Base-by-base conservation (phyloP, 352 stramenopile species). In the Blastocystis sp. region DNA sequence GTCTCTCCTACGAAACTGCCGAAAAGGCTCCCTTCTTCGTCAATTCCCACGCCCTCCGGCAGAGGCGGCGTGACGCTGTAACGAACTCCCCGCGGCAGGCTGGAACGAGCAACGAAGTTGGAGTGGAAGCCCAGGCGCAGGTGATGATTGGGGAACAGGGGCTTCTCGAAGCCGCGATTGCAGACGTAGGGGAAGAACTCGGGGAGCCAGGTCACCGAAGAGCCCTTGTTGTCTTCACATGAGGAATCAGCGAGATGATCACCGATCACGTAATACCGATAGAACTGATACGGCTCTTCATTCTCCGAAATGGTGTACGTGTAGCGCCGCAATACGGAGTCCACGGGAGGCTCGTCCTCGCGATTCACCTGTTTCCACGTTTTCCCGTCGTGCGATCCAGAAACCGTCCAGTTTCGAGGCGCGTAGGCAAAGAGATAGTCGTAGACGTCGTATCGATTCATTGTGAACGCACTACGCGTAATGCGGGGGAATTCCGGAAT, bases 181-280 rank as follows among this genome's bases (percentile, higher is more conserved):
- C 14, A 57, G 7, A 84, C n/a, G 48, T 52, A 84, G 3, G 74
- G 74, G 48, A 57, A 84, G 21, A 84, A 69, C 48, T 84, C 74
- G 34, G 74, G 60, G 61, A 84, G 57, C 74, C 74, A 84, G 11
- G 74, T 84, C 0, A 69, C 57, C 10, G 38, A 59, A 19, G 38
- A 84, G 0, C 74, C 74, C 52, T 59, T 66, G 61, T 84, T 84
- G 17, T 68, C 17, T 74, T 1, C 64, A 9, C 21, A 3, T 74
- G 21, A 74, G 11, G 10, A 21, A 24, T 24, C 17, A 7, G 28
- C 21, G 17, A 17, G 10, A 42, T 28, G 7, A 6, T 7, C 42
- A 74, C 64, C 64, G 3, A 84, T 9, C 68, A 84, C 66, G 48
- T 19, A 21, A 7, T 69, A n/a, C 9, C 61, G 59, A 42, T 84